These are phyloP conservation scores for Globisporangium middletonii DNA, from an alignment of 352 stramenopile genomes.

Conservation along the genomic window DNA sequence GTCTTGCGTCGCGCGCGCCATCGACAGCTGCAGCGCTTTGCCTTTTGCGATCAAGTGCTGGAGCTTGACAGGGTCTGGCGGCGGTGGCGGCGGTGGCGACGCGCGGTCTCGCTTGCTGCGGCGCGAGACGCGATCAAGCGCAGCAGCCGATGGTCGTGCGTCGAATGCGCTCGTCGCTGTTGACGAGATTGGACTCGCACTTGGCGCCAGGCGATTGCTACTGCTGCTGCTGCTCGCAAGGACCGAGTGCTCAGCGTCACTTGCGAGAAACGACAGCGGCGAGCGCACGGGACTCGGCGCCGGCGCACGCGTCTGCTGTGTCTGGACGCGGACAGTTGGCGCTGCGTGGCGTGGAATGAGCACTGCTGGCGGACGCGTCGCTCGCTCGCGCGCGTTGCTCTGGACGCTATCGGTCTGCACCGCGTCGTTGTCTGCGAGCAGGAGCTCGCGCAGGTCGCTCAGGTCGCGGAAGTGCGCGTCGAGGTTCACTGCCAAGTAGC, in stretches of 20 bases:
- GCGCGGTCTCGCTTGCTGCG: background rate
- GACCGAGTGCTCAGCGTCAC: too few species aligned
- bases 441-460: background rate
- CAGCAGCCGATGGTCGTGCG: background rate
- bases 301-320: too few species aligned
- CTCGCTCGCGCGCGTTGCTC: too few species aligned
- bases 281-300: too few species aligned
- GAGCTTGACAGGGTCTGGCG: slow-evolving; percentile 1
- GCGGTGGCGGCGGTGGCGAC: background rate
- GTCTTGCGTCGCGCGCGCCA: slow-evolving; percentile 29
- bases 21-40: slow-evolving; percentile 35
- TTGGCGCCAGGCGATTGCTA: too few species aligned
- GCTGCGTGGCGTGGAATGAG: slow-evolving; percentile 1
- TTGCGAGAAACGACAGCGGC: too few species aligned
- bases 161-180: background rate
- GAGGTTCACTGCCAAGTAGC: slow-evolving; percentile 27
- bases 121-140: background rate
- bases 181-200: too few species aligned
- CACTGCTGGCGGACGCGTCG: slow-evolving; percentile 1
- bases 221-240: too few species aligned
- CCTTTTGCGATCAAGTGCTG: slow-evolving; percentile 36
- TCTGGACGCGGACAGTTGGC: slow-evolving; percentile 2
- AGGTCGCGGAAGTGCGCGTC: slow-evolving; percentile 4
- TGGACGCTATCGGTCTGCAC: background rate
- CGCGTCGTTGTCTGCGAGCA: background rate